Percentiles rank a stretch among this genome's conserved stretches.
These are phyloP conservation scores for Hymenoscyphus scutula DNA, from an alignment of 2,329 filamentous ascomycete genomes.

Conservation along the genomic window DNA sequence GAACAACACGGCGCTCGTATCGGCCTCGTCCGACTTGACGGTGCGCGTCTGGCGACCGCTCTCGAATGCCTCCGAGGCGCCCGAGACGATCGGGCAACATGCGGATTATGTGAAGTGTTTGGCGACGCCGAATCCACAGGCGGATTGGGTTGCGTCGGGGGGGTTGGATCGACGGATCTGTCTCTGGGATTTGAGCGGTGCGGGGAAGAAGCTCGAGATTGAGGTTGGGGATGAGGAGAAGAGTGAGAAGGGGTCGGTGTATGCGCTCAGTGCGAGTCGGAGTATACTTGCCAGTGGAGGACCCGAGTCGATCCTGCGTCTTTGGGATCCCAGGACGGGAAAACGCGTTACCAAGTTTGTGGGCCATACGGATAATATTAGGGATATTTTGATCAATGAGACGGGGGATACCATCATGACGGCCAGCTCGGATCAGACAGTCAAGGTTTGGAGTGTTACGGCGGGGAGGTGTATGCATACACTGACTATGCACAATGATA, in stretches of 20 bases:
- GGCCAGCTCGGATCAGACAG: slow-evolving; percentile 90
- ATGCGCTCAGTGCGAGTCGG: slow-evolving; percentile 78
- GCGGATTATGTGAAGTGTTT: slow-evolving; percentile 96
- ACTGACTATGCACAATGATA: slow-evolving; percentile 97
- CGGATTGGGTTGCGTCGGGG: slow-evolving; percentile 89
- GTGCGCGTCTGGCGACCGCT: slow-evolving; percentile 78
- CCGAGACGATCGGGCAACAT: slow-evolving; percentile 84
- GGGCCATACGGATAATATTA: slow-evolving; percentile 91
- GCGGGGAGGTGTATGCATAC: slow-evolving; percentile 97
- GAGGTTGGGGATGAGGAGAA: slow-evolving; percentile 80
- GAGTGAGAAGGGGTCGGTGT: slow-evolving; percentile 89
- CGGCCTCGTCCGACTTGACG: slow-evolving; percentile 71
- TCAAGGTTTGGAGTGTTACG: slow-evolving; percentile 97
- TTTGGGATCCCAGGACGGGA: slow-evolving; percentile 88
- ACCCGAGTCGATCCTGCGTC: slow-evolving; percentile 85
- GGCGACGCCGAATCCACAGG: slow-evolving; percentile 67
- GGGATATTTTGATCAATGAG: slow-evolving; percentile 85
- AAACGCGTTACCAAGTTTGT: slow-evolving; percentile 95
- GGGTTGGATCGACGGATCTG: slow-evolving; percentile 90
- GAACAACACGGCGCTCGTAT: slow-evolving; percentile 64
- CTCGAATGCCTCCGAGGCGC: slow-evolving; percentile 60
- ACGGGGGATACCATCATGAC: slow-evolving; percentile 90
- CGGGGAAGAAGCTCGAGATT: slow-evolving; percentile 82
- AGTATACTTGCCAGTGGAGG: slow-evolving; percentile 88
- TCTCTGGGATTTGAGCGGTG: slow-evolving; percentile 89